phyloP scores from a whole-genome alignment of 305 asterid genomes.

The Petunia hybrid region DNA sequence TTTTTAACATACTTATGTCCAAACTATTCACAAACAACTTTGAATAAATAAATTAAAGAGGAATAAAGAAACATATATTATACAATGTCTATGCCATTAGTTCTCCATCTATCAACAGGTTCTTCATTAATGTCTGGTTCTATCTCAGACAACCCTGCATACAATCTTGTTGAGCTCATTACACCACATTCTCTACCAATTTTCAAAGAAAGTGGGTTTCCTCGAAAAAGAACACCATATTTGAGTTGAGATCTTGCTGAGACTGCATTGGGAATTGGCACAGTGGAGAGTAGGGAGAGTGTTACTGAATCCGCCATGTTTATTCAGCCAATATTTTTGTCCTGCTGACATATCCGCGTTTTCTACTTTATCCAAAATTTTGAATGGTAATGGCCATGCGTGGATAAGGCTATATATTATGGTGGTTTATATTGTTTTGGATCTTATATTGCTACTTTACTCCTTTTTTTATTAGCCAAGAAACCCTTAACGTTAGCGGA shows the following conservation, averaged over 20 bases:
- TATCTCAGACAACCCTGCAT: conserved; percentile 70
- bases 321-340: conserved; percentile 16
- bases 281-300: conserved; percentile 43
- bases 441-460: no score
- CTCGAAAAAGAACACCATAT: conserved; percentile 25
- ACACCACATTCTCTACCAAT: conserved; percentile 33
- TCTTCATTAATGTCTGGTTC: conserved; percentile 91
- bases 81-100: conserved; percentile 68
- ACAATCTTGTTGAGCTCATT: conserved; percentile 53
- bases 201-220: conserved; percentile 32
- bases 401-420: conserved; percentile 26
- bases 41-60: neutral
- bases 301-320: conserved; percentile 60
- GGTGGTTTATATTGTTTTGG: neutral
- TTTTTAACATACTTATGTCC: neutral
- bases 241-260: conserved; percentile 40
- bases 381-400: neutral
- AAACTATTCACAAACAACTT: neutral
- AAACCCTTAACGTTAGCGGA: no score
- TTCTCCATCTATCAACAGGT: conserved; percentile 77
- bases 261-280: conserved; percentile 46
- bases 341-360: neutral
- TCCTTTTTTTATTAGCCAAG: no score
- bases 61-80: neutral
- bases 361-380: conserved; percentile 21